These are phyloP conservation scores for Kalaharituber pfeilii DNA, from an alignment of 2,329 filamentous ascomycete species.

Conservation along the genomic window DNA sequence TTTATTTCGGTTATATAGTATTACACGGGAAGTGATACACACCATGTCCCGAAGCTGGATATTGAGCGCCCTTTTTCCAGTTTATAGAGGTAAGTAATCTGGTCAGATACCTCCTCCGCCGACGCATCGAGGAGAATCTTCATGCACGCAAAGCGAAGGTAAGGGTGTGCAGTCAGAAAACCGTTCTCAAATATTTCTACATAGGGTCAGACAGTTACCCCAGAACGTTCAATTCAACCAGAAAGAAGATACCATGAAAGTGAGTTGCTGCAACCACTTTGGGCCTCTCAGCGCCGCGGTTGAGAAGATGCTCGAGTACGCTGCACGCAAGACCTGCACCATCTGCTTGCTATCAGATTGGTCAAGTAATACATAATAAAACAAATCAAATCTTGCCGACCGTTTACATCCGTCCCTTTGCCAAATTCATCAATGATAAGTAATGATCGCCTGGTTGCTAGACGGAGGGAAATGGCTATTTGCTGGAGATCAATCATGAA, in stretches of 20 bases:
- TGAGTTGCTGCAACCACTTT: constrained; percentile 47
- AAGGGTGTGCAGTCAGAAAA: constrained; percentile 35
- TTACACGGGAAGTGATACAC: constrained; percentile 14
- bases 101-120: constrained; percentile 34
- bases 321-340: constrained; percentile 47
- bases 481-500: constrained; percentile 80
- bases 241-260: constrained; percentile 30
- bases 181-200: constrained; percentile 52
- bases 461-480: constrained; percentile 55
- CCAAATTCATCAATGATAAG: constrained; percentile 88
- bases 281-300: constrained; percentile 32
- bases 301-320: constrained; percentile 40
- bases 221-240: neutral
- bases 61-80: constrained; percentile 48
- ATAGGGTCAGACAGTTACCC: neutral
- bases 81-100: constrained; percentile 59
- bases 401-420: constrained; percentile 46
- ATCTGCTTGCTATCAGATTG: constrained; percentile 28
- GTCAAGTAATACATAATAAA: neutral
- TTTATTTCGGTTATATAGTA: neutral
- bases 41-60: constrained; percentile 66
- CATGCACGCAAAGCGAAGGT: constrained; percentile 51
- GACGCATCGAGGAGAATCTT: constrained; percentile 44
- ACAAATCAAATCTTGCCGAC: constrained; percentile 22
- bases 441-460: constrained; percentile 59